These are phyloP conservation scores for Debaryomyces coudertii DNA, from an alignment of 1,139 yeast species.

Conservation along the genomic window DNA sequence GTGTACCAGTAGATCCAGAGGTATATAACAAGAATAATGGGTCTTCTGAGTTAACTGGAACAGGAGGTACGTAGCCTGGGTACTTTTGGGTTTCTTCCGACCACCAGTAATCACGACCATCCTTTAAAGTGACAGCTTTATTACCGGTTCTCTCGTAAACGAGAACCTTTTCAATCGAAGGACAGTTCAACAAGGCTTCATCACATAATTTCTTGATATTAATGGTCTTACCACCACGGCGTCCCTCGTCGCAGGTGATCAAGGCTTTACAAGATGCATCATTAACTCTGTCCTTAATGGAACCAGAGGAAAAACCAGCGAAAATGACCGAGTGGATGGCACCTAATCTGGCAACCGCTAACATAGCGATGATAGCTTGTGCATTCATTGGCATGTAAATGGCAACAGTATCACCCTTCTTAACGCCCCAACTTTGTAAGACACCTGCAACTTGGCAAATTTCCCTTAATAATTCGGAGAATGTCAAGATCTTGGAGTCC, in stretches of 20 bases:
- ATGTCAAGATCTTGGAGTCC: constrained; percentile 75
- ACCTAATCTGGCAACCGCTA: constrained; percentile 93
- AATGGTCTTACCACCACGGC: constrained; percentile 93
- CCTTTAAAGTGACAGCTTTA: constrained; percentile 62
- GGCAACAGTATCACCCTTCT: constrained; percentile 95
- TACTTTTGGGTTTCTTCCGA: constrained; percentile 81
- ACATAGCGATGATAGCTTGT: constrained; percentile 90
- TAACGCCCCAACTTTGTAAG: constrained; percentile 81
- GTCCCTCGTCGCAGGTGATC: constrained; percentile 94
- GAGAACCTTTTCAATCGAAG: constrained; percentile 77
- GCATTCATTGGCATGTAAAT: constrained; percentile 97
- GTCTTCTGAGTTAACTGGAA: constrained; percentile 87
- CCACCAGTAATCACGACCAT: constrained; percentile 94
- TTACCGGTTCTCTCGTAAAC: constrained; percentile 88
- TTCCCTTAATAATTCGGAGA: constrained; percentile 82
- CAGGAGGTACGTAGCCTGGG: constrained; percentile 86
- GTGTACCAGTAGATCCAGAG: constrained; percentile 97
- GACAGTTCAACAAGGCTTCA: constrained; percentile 82
- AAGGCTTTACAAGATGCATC: constrained; percentile 90
- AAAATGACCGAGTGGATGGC: constrained; percentile 96
- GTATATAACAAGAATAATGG: constrained; percentile 93
- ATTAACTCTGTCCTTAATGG: constrained; percentile 84
- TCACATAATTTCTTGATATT: constrained; percentile 93
- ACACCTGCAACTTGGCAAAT: constrained; percentile 91
- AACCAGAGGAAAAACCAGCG: constrained; percentile 96